Conservation (phyloP, 148 eudicot species). For the Selenicereus undatus region DNA sequence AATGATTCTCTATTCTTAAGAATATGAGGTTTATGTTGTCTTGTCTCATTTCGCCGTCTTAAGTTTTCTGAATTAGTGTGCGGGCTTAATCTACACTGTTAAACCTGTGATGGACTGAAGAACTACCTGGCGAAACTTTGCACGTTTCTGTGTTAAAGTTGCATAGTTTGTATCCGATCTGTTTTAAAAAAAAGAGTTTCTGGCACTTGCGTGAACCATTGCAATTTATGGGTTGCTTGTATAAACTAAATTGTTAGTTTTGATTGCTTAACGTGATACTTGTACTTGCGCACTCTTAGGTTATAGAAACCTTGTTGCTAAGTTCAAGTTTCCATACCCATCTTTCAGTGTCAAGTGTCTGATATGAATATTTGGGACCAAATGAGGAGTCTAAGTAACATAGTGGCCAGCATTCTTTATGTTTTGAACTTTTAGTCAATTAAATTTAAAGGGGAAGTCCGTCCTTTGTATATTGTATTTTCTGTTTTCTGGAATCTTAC, state of each 20-base stretch:
- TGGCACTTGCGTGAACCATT: not conserved
- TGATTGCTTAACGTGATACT: not conserved
- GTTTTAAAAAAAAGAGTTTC: too few species aligned
- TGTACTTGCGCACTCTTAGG: not conserved
- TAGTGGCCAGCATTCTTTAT: not conserved
- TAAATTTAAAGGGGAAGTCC: not conserved
- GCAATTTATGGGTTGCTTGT: not conserved
- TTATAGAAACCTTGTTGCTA: not conserved
- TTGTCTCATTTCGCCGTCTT: not conserved
- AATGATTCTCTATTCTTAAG: too few species aligned
- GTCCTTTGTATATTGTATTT: not conserved
- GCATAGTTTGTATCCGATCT: not conserved
- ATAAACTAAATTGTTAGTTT: not conserved
- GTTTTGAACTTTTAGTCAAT: not conserved
- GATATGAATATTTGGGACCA: not conserved
- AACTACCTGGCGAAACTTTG: not conserved
- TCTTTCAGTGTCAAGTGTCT: too few species aligned
- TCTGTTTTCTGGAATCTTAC: not conserved
- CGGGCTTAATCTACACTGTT: not conserved
- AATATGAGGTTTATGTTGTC: not conserved
- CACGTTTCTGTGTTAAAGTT: not conserved
- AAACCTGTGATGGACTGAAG: not conserved
- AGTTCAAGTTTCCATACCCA: not conserved
- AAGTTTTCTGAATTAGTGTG: not conserved
- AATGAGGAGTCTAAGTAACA: not conserved